Percentiles rank a stretch among this genome's conserved stretches.
Conservation (phyloP, 148 eudicot genomes). For the Fagopyrum homotropicum region DNA sequence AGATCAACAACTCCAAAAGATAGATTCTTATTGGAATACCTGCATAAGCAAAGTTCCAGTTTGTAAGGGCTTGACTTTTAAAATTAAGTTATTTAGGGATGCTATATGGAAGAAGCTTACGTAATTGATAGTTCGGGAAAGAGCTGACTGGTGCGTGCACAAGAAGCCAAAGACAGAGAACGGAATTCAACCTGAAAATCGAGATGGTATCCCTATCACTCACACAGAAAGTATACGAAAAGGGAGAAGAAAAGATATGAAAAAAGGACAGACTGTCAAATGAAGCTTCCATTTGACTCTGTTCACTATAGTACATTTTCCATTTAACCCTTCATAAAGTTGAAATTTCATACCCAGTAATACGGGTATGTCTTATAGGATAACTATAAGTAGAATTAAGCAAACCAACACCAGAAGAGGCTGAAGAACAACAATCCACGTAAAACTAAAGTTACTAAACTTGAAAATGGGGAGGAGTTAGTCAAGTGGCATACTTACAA, state of each 20-base stretch:
- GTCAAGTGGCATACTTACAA: not conserved
- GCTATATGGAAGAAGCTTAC: slow-evolving; percentile 38
- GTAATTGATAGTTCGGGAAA: slow-evolving; percentile 91
- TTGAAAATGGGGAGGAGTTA: not conserved
- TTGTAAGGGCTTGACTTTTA: not conserved
- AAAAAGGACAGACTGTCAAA: not conserved
- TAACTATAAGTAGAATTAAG: not conserved
- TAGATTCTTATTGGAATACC: slow-evolving; percentile 77
- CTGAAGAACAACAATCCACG: not conserved
- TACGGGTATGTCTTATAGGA: not conserved
- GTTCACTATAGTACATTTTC: not conserved
- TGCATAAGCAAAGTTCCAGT: slow-evolving; percentile 21
- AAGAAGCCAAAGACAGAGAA: slow-evolving; percentile 50
- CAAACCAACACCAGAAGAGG: not conserved
- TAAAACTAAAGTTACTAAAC: not conserved
- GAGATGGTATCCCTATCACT: not conserved
- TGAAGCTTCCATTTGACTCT: not conserved
- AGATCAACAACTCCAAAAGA: slow-evolving; percentile 88
- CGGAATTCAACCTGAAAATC: slow-evolving; percentile 85
- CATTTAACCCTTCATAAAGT: not conserved
- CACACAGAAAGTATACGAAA: not conserved
- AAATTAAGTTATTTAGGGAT: not conserved
- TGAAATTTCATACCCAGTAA: not conserved
- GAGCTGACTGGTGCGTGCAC: slow-evolving; percentile 58
- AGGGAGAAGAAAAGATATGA: not conserved